Conservation (phyloP, 148 eudicot species). For the Cornus florida region DNA sequence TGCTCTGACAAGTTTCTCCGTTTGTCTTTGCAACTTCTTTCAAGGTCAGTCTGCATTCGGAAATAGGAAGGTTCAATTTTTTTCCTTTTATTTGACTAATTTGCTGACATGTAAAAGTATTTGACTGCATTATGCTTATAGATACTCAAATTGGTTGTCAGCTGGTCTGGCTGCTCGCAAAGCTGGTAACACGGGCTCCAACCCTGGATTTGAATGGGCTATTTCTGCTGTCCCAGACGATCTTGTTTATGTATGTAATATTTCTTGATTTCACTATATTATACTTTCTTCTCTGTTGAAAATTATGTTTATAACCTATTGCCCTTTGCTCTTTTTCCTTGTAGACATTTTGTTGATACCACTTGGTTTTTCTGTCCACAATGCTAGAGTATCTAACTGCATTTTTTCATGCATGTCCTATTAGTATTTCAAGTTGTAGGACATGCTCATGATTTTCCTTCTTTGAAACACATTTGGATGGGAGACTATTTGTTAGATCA, state of each 20-base stretch:
- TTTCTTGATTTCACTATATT: background rate
- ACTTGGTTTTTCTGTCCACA: background rate
- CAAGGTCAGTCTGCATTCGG: slow-evolving; percentile 51
- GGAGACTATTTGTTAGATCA: too few relatives aligned
- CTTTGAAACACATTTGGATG: too few relatives aligned
- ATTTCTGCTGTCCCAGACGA: slow-evolving; percentile 75
- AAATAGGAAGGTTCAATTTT: background rate
- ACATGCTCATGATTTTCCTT: too few relatives aligned
- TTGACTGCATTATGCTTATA: slow-evolving; percentile 20
- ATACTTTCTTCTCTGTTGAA: background rate
- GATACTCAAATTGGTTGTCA: slow-evolving; percentile 91
- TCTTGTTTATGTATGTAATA: slow-evolving; percentile 59
- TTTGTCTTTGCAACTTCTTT: slow-evolving; percentile 84
- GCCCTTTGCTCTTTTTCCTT: background rate
- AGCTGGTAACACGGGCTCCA: slow-evolving; percentile 48
- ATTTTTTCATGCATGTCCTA: too few relatives aligned
- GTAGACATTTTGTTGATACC: background rate
- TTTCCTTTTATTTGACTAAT: slow-evolving; percentile 1
- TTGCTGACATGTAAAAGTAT: background rate
- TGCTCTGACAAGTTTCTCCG: slow-evolving; percentile 91
- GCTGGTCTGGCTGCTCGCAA: slow-evolving; percentile 75
- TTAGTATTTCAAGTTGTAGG: background rate
- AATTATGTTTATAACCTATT: background rate
- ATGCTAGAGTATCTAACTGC: too few relatives aligned
- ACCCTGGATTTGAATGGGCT: slow-evolving; percentile 84